These are phyloP conservation scores for Jamesozyma piceae DNA, from an alignment of 805 yeast species.

Conservation along the genomic window DNA sequence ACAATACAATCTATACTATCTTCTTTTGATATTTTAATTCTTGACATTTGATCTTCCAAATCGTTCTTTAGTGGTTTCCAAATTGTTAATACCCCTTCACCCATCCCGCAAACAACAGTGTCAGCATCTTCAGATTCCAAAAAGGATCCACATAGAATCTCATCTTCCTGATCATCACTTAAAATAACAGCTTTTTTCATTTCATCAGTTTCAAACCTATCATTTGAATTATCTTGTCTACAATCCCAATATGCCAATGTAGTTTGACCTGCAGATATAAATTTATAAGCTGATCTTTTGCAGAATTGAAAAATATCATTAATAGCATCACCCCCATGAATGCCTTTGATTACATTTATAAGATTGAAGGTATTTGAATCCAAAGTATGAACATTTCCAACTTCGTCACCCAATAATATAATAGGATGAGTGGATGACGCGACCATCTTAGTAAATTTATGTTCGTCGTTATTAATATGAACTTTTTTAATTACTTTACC, in stretches of 20 bases:
- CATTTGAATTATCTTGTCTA: constrained; percentile 38
- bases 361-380: constrained; percentile 48
- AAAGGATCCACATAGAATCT: constrained; percentile 65
- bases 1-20: constrained; percentile 68
- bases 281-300: constrained; percentile 61
- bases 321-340: constrained; percentile 68
- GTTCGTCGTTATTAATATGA: constrained; percentile 5
- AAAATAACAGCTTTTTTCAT: constrained; percentile 42
- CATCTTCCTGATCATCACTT: constrained; percentile 91
- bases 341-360: constrained; percentile 40
- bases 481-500: constrained; percentile 66
- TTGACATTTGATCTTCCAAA: constrained; percentile 65
- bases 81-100: constrained; percentile 78
- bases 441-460: constrained; percentile 29
- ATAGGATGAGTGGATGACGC: constrained; percentile 32
- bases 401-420: constrained; percentile 54
- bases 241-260: constrained; percentile 71
- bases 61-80: constrained; percentile 72
- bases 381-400: constrained; percentile 55
- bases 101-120: constrained; percentile 72
- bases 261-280: constrained; percentile 72
- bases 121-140: constrained; percentile 55
- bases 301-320: constrained; percentile 65
- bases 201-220: constrained; percentile 16
- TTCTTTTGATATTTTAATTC: constrained; percentile 59